A percentile compares a stretch with the other conserved stretches of the same genome.
These are phyloP conservation scores for Harringtonia aguacate DNA, from an alignment of 2,329 filamentous ascomycete genomes.

Conservation along the genomic window DNA sequence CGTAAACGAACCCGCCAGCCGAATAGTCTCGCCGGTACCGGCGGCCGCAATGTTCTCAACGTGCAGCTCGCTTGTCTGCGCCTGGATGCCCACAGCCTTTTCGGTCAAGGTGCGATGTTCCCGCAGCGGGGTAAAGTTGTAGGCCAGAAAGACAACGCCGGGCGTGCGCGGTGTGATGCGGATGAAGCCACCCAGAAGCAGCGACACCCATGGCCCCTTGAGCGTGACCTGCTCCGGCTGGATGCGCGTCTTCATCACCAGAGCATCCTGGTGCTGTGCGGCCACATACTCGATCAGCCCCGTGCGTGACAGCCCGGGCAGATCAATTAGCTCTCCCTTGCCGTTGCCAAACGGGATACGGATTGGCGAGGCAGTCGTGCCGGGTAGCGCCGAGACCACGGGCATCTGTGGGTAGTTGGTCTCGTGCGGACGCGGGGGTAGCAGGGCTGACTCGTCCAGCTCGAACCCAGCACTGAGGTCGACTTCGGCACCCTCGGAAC, in stretches of 20 bases:
- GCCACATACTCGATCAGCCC: conserved; percentile 62
- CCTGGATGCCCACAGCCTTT: conserved; percentile 68
- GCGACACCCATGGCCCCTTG: conserved; percentile 59
- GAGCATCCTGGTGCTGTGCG: conserved; percentile 49
- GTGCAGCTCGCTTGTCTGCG: conserved; percentile 46
- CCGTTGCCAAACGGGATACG: conserved; percentile 80
- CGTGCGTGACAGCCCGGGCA: conserved; percentile 73
- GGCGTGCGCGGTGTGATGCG: conserved; percentile 68
- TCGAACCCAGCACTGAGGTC: too few species aligned
- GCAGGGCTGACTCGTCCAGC: conserved; percentile 41
- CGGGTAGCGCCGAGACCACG: conserved; percentile 73
- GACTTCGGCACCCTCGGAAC: conserved; percentile 14
- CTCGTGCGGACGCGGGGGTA: conserved; percentile 67
- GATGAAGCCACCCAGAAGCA: conserved; percentile 78
- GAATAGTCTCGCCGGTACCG: conserved; percentile 45
- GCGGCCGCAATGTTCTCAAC: conserved; percentile 54
- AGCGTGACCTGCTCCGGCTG: conserved; percentile 63
- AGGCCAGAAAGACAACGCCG: conserved; percentile 60
- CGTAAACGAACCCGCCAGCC: conserved; percentile 62
- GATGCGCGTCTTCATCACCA: conserved; percentile 72
- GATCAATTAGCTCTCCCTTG: conserved; percentile 83
- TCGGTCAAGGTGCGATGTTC: conserved; percentile 68
- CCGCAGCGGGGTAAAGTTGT: conserved; percentile 72
- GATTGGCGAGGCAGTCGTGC: conserved; percentile 92
- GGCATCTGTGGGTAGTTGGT: conserved; percentile 75